Percentiles rank a stretch among this genome's conserved stretches.
These are phyloP conservation scores for Tricholoma sp. DNA, from an alignment of 768 basidiomycete genomes.

Conservation along the genomic window DNA sequence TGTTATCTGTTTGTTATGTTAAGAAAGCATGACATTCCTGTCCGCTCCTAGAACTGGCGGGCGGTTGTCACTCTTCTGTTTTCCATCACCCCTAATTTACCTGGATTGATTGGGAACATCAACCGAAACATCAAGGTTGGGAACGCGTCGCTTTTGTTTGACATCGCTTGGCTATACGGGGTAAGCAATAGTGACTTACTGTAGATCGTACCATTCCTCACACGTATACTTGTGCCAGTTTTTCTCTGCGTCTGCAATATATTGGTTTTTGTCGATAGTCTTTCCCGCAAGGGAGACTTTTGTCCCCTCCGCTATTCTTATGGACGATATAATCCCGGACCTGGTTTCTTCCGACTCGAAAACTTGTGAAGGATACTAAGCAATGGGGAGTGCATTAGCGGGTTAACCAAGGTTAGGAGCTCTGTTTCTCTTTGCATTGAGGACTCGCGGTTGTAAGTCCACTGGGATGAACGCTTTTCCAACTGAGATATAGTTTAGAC, in stretches of 20 bases:
- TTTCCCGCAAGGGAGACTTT: conserved; percentile 41
- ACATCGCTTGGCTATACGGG: conserved; percentile 74
- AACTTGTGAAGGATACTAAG: background rate
- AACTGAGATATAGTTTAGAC: too few species aligned
- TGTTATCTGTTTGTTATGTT: conserved; percentile 18
- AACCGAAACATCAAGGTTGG: conserved; percentile 61
- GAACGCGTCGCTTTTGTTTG: conserved; percentile 49
- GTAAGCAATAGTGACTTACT: conserved; percentile 34
- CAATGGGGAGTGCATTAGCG: too few species aligned
- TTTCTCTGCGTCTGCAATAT: conserved; percentile 29
- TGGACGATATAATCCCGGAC: conserved; percentile 16
- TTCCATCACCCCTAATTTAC: conserved; percentile 66
- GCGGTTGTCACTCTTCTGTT: conserved; percentile 63
- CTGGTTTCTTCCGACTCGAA: background rate
- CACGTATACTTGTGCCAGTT: conserved; percentile 23
- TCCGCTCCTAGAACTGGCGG: conserved; percentile 66
- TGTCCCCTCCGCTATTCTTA: conserved; percentile 29
- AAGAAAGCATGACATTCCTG: background rate
- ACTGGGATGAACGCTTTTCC: background rate
- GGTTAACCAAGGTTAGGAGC: too few species aligned
- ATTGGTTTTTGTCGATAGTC: conserved; percentile 30
- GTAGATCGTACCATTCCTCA: background rate
- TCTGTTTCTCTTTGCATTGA: background rate
- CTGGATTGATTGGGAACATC: conserved; percentile 75
- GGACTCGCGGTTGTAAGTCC: background rate